Conservation (phyloP, 2,329 filamentous ascomycete species). For the Penicillium sp. region DNA sequence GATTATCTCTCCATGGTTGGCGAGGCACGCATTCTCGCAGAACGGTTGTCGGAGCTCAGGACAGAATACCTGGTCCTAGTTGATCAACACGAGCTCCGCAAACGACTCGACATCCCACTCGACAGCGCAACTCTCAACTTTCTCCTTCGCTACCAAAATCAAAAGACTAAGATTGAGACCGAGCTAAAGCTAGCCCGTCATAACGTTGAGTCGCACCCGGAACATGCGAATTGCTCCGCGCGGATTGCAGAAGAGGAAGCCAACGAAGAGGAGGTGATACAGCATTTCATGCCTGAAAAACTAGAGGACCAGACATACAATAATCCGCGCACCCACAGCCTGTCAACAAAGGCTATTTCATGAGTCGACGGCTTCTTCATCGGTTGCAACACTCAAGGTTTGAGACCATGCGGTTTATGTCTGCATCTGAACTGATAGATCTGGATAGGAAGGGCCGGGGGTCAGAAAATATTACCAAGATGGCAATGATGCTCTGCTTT, state of each 20-base stretch:
- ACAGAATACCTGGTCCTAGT: neutral
- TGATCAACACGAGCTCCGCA: neutral
- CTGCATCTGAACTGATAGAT: neutral
- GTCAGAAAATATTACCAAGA: neutral
- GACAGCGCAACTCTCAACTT: neutral
- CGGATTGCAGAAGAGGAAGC: neutral
- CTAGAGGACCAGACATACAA: neutral
- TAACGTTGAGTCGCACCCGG: neutral
- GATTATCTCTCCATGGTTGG: neutral
- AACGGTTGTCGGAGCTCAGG: neutral
- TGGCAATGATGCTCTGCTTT: neutral
- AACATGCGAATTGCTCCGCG: neutral
- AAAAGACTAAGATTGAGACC: neutral
- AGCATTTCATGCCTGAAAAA: neutral
- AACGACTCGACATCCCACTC: neutral
- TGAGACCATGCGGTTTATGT: neutral
- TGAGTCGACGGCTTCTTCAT: neutral
- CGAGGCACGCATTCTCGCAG: neutral
- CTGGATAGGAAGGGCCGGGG: neutral
- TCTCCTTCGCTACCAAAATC: neutral
- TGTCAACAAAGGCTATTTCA: neutral
- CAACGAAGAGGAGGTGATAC: neutral
- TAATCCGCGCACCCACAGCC: neutral
- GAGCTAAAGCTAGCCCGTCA: neutral
- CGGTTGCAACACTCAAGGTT: neutral